Conservation (phyloP, 148 eudicot species). For the Arctostaphylos glauca region DNA sequence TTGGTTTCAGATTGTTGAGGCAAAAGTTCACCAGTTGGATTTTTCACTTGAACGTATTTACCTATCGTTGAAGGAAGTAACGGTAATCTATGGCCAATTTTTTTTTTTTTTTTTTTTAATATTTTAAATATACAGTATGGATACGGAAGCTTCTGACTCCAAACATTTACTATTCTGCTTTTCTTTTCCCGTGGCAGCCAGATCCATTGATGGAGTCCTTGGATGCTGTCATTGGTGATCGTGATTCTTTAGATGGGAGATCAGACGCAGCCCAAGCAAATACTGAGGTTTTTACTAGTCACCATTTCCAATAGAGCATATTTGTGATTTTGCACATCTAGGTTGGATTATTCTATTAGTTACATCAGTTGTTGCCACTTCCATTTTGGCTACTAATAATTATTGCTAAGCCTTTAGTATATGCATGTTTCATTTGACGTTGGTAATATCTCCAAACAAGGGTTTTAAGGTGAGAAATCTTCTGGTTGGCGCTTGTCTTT, state of each 20-base stretch:
- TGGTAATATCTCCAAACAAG: not conserved
- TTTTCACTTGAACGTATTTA: constrained; percentile 81
- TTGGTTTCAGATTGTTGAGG: constrained; percentile 68
- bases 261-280: constrained; percentile 56
- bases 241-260: constrained; percentile 43
- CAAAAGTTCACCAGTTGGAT: constrained; percentile 89
- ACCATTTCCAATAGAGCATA: constrained; percentile 5
- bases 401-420: not conserved
- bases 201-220: constrained; percentile 78
- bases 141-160: constrained; percentile 4
- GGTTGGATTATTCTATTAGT: constrained; percentile 1
- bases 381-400: not conserved
- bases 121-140: constrained; percentile 12
- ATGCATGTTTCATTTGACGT: not conserved
- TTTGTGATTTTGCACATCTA: not conserved
- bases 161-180: constrained; percentile 1
- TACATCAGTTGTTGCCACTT: not conserved
- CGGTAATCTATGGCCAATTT: constrained; percentile 40
- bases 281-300: constrained; percentile 54
- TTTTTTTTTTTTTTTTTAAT: not conserved
- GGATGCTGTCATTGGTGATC: constrained; percentile 77
- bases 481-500: not conserved
- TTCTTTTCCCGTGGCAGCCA: constrained; percentile 51
- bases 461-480: not conserved
- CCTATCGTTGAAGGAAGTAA: constrained; percentile 77